Evolutionary conservation across 108 stramenopile species (phyloP), one percentile per base, ranked within the genome.

Genomic region (Cyclotella choctawhatcheeana): DNA sequence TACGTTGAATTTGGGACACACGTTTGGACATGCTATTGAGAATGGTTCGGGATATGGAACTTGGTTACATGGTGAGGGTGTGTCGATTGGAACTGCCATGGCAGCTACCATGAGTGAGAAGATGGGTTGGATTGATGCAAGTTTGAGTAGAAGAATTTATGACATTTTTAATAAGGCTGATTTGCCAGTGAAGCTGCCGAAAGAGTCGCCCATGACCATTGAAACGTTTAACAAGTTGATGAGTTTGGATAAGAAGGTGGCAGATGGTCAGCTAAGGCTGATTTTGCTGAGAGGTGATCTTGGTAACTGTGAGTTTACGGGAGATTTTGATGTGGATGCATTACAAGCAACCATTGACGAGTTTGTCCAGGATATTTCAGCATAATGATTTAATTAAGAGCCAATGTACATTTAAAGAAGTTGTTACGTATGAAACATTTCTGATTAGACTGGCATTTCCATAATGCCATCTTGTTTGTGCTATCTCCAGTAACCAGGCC

Each of bases 11-110:
- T 78, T 99, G 40, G 99, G 99, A 25, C 99, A 99, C 78, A 99
- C 99, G 30, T 97, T 98, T 78, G 99, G 97, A 24, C 99, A 99
- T 76, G 99, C 98, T 25, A 96, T 99, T 62, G 99, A 99, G 81
- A 94, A 93, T 69, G 90, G 92, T 54, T 84, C 92, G 8, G 96
- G 97, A 12, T 98, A 98, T 76, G 97, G 97, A 16, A 85, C 80
- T 13, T 97, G 93, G 85, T 70, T 98, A 32, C 98, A 99, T 72
- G 99, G 99, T 17, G 99, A 99, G 77, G 97, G 95, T 12, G 99
- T 98, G 13, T 86, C 95, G 16, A 94, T 98, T 73, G 99, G 99
- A 32, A 98, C 91, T 27, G 90, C 85, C 56, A 98, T 97, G 97
- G 99, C 98, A 16, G 92, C 97, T 5, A 86, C 89, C 37, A 92